A percentile compares a stretch with the other conserved stretches of the same genome.
Evolutionary conservation across 2,329 filamentous ascomycete species (phyloP).

Genomic region (Trichoderma endophyticum): DNA sequence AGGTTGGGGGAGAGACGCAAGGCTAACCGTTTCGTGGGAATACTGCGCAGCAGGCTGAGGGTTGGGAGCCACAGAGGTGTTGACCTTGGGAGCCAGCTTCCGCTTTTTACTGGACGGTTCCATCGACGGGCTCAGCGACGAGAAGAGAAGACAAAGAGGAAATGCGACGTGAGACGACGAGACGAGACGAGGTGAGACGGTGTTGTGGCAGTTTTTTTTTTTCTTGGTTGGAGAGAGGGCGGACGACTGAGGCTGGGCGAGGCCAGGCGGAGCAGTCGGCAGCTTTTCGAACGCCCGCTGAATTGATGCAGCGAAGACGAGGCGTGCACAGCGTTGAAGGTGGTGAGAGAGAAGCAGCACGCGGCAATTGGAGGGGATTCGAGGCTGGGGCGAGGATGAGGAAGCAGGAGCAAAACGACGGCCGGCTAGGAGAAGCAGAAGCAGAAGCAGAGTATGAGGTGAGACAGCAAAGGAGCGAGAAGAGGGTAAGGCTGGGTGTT

Average conservation of each 20-base stretch:
- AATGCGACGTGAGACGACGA: not conserved
- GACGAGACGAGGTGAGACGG: not conserved
- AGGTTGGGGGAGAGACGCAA: constrained; percentile 16
- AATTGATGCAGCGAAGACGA: not conserved
- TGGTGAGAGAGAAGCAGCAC: not conserved
- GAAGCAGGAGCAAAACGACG: constrained; percentile 21
- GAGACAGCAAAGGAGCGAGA: constrained; percentile 27
- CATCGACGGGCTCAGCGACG: constrained; percentile 30
- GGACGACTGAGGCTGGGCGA: not conserved
- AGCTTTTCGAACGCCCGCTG: not conserved
- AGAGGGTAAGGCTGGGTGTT: constrained; percentile 21
- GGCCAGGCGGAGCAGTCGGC: constrained; percentile 4
- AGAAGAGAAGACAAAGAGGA: not conserved
- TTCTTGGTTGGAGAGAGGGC: not conserved
- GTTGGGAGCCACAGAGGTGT: constrained; percentile 31
- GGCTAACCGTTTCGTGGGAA: constrained; percentile 36
- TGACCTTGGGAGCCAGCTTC: constrained; percentile 44
- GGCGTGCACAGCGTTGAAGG: not conserved
- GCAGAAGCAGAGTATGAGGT: constrained; percentile 4
- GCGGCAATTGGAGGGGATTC: not conserved
- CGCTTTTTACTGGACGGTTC: constrained; percentile 43
- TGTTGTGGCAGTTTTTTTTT: not conserved
- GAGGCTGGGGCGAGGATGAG: constrained; percentile 15
- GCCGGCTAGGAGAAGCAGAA: constrained; percentile 6
- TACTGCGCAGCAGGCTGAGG: constrained; percentile 32